These are phyloP conservation scores for Cladophialophora chaetospira DNA, from an alignment of 2,329 filamentous ascomycete species.

Conservation along the genomic window DNA sequence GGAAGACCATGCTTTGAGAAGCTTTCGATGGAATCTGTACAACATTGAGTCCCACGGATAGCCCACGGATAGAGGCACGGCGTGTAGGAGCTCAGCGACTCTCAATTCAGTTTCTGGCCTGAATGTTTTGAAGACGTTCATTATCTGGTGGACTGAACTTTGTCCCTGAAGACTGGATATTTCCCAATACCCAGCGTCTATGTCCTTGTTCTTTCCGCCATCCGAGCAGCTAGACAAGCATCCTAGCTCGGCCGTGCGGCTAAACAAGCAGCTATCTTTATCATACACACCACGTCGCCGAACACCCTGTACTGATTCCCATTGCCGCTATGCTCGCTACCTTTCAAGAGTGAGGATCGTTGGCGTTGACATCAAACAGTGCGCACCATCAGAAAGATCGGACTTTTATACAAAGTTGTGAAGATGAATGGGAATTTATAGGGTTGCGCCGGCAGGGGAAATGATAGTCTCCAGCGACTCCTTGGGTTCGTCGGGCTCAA, in stretches of 20 bases:
- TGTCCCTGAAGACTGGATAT: neutral
- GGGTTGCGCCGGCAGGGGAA: slow-evolving; percentile 6
- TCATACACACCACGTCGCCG: slow-evolving; percentile 17
- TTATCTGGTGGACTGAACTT: neutral
- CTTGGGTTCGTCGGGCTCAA: slow-evolving; percentile 40
- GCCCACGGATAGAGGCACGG: neutral
- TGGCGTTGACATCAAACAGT: slow-evolving; percentile 13
- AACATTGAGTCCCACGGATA: neutral
- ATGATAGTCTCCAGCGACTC: slow-evolving; percentile 11
- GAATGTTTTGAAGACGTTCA: neutral
- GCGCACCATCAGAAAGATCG: slow-evolving; percentile 6
- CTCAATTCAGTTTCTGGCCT: neutral
- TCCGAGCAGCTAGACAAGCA: neutral
- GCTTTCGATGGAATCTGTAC: slow-evolving; percentile 6
- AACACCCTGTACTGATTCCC: slow-evolving; percentile 21
- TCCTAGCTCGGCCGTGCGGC: too few species aligned
- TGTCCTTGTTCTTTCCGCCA: neutral
- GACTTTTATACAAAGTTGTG: slow-evolving; percentile 28
- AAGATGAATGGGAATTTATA: slow-evolving; percentile 10
- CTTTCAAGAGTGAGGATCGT: slow-evolving; percentile 29
- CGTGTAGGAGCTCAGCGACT: neutral
- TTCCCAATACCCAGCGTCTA: neutral
- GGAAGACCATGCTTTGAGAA: slow-evolving; percentile 77
- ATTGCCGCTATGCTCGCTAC: slow-evolving; percentile 28
- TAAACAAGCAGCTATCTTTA: too few species aligned